phyloP scores from a whole-genome alignment of 306 rosid genomes.

The Heteromeles arbutifolia region DNA sequence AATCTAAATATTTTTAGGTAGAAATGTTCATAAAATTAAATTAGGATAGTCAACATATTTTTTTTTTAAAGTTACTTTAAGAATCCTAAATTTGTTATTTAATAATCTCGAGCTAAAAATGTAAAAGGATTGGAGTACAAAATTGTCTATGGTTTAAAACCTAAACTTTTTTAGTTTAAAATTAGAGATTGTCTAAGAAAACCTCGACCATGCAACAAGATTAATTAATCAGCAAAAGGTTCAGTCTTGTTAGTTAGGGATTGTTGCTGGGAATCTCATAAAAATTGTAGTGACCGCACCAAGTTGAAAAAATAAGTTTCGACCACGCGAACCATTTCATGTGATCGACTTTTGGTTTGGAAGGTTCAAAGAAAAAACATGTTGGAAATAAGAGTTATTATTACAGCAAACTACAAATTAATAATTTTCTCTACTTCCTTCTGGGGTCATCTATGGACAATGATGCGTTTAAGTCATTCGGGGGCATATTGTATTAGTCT shows the following conservation, averaged over 20 bases:
- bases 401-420: background rate
- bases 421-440: background rate
- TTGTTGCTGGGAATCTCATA: too few species aligned
- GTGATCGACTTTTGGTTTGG: background rate
- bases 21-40: too few species aligned
- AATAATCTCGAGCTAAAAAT: too few species aligned
- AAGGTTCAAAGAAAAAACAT: background rate
- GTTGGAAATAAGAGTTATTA: background rate
- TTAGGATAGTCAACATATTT: too few species aligned
- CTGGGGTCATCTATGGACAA: background rate
- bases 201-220: too few species aligned
- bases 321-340: background rate
- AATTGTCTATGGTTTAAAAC: too few species aligned
- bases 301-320: background rate
- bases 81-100: too few species aligned
- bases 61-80: too few species aligned
- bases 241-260: background rate
- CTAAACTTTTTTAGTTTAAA: too few species aligned
- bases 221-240: background rate
- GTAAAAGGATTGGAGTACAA: too few species aligned
- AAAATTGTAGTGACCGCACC: background rate
- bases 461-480: background rate
- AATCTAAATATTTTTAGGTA: too few species aligned
- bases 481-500: background rate
- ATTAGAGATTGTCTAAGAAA: too few species aligned